Conservation (phyloP, 2,329 filamentous ascomycete species). For the Penicillium sp. region DNA sequence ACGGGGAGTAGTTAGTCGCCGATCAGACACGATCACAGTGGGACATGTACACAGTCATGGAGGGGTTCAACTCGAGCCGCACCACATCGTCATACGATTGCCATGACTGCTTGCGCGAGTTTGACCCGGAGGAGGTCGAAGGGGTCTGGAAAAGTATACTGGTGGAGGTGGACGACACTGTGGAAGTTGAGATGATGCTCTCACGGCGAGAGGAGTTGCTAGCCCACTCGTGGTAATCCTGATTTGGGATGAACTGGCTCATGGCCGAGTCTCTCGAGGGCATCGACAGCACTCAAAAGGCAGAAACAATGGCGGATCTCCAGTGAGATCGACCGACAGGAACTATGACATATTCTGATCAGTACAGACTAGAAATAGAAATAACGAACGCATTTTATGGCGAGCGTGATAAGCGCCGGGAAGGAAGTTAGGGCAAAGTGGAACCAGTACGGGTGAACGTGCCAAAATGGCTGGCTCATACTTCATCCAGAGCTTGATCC, state of each 20-base stretch:
- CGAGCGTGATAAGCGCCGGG: conserved; percentile 15
- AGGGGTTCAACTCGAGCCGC: conserved; percentile 29
- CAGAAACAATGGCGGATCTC: conserved; percentile 8
- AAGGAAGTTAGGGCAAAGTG: conserved; percentile 3
- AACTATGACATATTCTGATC: conserved; percentile 8
- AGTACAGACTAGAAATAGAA: neutral
- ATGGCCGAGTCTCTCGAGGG: conserved; percentile 12
- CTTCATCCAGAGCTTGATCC: conserved; percentile 10
- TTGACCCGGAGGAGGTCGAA: conserved; percentile 24
- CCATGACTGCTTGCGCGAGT: conserved; percentile 29
- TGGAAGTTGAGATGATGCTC: conserved; percentile 28
- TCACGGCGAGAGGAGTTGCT: conserved; percentile 24
- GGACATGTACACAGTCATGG: conserved; percentile 33
- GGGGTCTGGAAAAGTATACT: conserved; percentile 30
- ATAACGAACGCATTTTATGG: conserved; percentile 9
- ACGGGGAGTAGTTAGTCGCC: neutral
- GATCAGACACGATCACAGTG: neutral
- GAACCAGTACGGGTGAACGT: conserved; percentile 14
- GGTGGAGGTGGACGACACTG: conserved; percentile 31
- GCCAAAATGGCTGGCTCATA: conserved; percentile 24
- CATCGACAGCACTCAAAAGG: neutral
- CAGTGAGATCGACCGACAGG: conserved; percentile 10
- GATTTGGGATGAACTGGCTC: conserved; percentile 12
- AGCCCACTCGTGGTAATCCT: conserved; percentile 31
- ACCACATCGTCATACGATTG: conserved; percentile 31